Base-by-base conservation (phyloP, 2,329 filamentous ascomycete genomes). In the Neoscytalidium dimidiatum region DNA sequence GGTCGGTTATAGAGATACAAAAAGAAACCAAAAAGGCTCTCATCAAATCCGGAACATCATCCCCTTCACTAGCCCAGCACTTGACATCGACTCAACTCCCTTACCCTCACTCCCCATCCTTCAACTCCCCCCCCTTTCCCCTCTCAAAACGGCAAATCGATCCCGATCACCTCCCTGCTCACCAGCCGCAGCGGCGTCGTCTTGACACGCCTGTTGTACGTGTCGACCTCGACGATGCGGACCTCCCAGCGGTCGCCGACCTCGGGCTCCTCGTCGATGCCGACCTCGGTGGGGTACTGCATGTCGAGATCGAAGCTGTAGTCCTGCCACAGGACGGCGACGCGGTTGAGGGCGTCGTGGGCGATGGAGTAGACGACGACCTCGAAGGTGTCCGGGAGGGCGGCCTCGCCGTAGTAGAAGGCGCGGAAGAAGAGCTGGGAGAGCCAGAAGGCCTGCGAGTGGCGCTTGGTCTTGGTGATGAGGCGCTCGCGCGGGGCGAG, bases 341-440 rank as follows among this genome's bases (percentile, higher is more conserved):
- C 29, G 29, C 19, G 19, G 1, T 5, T 29, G 19, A 33, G 9
- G 19, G 17, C 7, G 21, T 29, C 52, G 31, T 5, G 2, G 14
- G 4, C 4, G 3, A n/a, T 5, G n/a, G 38, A 57, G 52, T 28
- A 58, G 19, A 78, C 69, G 68, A 71, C 72, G 29, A 76, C 74
- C 21, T 66, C 72, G 67, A 85, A 82, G 0, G 78, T 81, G 17
- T 80, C 71, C 0, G 86, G 86, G 4, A 88, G 73, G 1, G 74
- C 60, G 11, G 80, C 81, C 69, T 88, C 83, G 9, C 78, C 77
- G 72, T 84, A 87, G 70, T 86, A 81, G 69, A 84, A 82, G 14
- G 85, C 86, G 48, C 87, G 84, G 75, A 85, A 84, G 43, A 89
- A 77, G 2, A 87, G 81, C 71, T 84, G 80, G 14, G 77, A 71